Evolutionary conservation across 2,329 filamentous ascomycete species (phyloP), one percentile per base, ranked within the genome.

Genomic region (Thelonectria rubi): DNA sequence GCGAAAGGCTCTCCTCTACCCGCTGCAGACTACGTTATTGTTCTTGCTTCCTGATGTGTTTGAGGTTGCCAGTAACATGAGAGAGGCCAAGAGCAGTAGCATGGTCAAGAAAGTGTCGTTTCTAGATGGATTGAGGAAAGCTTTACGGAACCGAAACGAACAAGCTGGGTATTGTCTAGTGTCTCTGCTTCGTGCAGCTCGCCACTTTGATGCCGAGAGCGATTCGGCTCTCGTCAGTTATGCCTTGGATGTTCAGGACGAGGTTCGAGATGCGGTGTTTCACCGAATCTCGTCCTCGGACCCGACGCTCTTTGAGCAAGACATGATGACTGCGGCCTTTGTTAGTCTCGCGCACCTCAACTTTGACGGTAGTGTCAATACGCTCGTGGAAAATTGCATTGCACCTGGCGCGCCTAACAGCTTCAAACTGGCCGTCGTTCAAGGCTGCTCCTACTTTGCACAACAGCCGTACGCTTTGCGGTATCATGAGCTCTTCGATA

Each of bases 21-120:
- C 88, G 15, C 79, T 91, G 53, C 88, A 91, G 71, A 87, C 83
- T 2, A 82, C 84, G 12, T 76, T 91, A 5, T 75, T 91, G 10
- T 84, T 91, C 60, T 79, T 91, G 9, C 77, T 90, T 9, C 88
- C 88, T 4, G 88, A 91, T 66, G 86, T 91, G 6, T 91, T 91
- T 65, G 87, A 90, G 74, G 86, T 90, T 34, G 88, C 88, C 24
- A 89, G 87, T 74, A 88, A 88, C 73, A 79, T 91, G 72, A 82
- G 87, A 60, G 87, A 90, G 65, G 82, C 83, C 30, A 90, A 88
- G 72, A 85, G 83, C 66, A 81, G 82, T 56, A 83, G 84, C 67
- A 85, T 90, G 73, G 80, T 83, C 15, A 91, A 91, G 75, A 90
- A 89, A 69, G 85, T 89, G 6, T 81, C 83, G 3, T 90, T 90